Evolutionary conservation across 768 basidiomycete species (phyloP), one percentile per base, ranked within the genome.

Genomic region (Rhodocollybia butyracea): DNA sequence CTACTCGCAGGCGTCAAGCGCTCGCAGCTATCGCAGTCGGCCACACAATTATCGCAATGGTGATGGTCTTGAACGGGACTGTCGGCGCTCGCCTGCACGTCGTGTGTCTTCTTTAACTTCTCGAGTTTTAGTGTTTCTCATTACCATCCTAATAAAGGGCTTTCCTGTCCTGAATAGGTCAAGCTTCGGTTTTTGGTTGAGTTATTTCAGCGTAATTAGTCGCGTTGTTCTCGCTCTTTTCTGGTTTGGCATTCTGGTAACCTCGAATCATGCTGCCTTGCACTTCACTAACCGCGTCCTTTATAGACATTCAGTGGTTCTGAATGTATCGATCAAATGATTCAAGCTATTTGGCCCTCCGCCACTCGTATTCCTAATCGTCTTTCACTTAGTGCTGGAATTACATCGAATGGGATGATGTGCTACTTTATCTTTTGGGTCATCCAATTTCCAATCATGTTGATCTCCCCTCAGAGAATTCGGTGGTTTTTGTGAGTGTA

Each of bases 141-240:
- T 30, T 51, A 26, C 26, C 39, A 2, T 19, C 38, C 5, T 5
- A 43, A 15, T 22, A 8, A n/a, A 45, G 38, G 38, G 31, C 12
- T 42, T 54, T 27, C 79, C 83, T 1, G 79, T 94, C 47, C 74
- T 92, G n/a, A 90, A 87, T 61, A 78, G 92, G 15, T 91, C 91
- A 2, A 91, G 88, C 0, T 90, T 94, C 61, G 92, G 93, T 2
- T 94, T 92, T 72, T 94, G 88, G 84, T 81, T 94, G 62, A 89
- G 89, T 64, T 94, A 91, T 70, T 93, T 93, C 68, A 84, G 82
- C 56, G 88, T 94, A 43, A 66, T 93, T 56, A 90, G 88, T 60
- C 82, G 91, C 21, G 79, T 85, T 41, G 71, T 91, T 19, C 79
- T 94, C 22, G 77, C 88, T 34, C 81, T 91, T 78, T 89, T 92